Evolutionary conservation across 2,329 filamentous ascomycete genomes (phyloP).

Genomic region (Fusarium sp.): DNA sequence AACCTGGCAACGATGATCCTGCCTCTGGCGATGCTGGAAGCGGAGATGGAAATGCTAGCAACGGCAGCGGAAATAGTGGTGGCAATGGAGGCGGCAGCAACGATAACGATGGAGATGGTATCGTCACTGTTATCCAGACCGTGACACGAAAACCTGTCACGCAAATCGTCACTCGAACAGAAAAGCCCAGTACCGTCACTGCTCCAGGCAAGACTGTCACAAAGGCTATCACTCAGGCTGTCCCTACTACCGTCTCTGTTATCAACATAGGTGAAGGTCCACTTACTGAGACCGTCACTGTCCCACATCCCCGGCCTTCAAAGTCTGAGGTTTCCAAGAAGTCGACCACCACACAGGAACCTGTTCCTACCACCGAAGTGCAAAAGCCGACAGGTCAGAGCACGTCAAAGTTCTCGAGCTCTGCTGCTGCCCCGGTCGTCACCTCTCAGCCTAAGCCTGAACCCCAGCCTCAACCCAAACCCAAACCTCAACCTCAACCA

Average conservation of each 20-base stretch:
- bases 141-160: constrained; percentile 50
- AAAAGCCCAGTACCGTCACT: constrained; percentile 49
- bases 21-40: constrained; percentile 40
- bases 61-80: constrained; percentile 27
- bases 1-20: constrained; percentile 50
- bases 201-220: constrained; percentile 46
- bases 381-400: constrained; percentile 12
- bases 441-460: constrained; percentile 18
- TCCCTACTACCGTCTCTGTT: constrained; percentile 52
- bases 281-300: constrained; percentile 48
- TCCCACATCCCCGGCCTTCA: constrained; percentile 34
- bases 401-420: constrained; percentile 14
- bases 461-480: constrained; percentile 23
- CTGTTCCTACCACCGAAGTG: not conserved
- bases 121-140: constrained; percentile 55
- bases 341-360: constrained; percentile 5
- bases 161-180: constrained; percentile 48
- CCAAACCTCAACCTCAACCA: constrained; percentile 15
- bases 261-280: constrained; percentile 47
- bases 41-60: constrained; percentile 35
- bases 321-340: constrained; percentile 21
- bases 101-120: constrained; percentile 35
- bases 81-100: constrained; percentile 18
- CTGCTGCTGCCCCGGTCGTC: constrained; percentile 16
- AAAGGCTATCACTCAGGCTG: constrained; percentile 46